A percentile compares a stretch with the other conserved stretches of the same genome.
These are phyloP conservation scores for Phytophthora podocarpi DNA, from an alignment of 352 stramenopile species.

Conservation along the genomic window DNA sequence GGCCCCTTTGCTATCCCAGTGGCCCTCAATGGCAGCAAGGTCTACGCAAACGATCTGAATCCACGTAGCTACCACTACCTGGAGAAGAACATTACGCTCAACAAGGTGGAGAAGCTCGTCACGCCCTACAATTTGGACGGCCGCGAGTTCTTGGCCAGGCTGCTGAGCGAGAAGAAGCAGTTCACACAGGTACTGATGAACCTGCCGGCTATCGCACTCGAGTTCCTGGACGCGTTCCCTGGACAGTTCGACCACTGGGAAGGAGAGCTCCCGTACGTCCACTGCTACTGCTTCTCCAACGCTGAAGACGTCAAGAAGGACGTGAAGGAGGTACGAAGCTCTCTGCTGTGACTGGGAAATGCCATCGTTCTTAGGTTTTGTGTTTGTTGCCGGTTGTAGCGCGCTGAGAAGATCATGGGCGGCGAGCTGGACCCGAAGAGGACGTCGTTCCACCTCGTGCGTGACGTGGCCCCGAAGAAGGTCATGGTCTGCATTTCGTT, in stretches of 20 bases:
- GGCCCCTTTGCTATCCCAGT: slow-evolving; percentile 96
- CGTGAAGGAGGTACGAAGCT: slow-evolving; percentile 58
- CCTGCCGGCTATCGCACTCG: slow-evolving; percentile 92
- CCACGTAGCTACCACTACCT: slow-evolving; percentile 92
- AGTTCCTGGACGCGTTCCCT: slow-evolving; percentile 92
- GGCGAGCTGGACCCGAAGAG: slow-evolving; percentile 56
- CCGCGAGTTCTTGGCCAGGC: slow-evolving; percentile 88
- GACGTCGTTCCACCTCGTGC: slow-evolving; percentile 87
- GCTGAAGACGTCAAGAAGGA: slow-evolving; percentile 73
- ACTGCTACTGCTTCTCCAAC: slow-evolving; percentile 96
- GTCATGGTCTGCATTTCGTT: slow-evolving; percentile 98
- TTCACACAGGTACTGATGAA: slow-evolving; percentile 97
- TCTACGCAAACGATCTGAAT: slow-evolving; percentile 96
- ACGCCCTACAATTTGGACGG: slow-evolving; percentile 93
- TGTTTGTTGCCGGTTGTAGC: slow-evolving; percentile 38
- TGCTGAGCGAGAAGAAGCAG: slow-evolving; percentile 70
- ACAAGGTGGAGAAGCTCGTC: slow-evolving; percentile 89
- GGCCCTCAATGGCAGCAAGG: slow-evolving; percentile 78
- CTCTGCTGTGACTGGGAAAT: not conserved
- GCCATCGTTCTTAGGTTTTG: slow-evolving; percentile 10
- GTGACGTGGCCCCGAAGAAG: slow-evolving; percentile 97
- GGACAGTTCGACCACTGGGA: slow-evolving; percentile 73
- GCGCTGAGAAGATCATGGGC: slow-evolving; percentile 66
- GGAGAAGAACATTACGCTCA: slow-evolving; percentile 89
- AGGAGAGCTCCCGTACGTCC: slow-evolving; percentile 83